phyloP scores from a whole-genome alignment of 129 eudicot species.

The Ambrosia artemisiifolia region DNA sequence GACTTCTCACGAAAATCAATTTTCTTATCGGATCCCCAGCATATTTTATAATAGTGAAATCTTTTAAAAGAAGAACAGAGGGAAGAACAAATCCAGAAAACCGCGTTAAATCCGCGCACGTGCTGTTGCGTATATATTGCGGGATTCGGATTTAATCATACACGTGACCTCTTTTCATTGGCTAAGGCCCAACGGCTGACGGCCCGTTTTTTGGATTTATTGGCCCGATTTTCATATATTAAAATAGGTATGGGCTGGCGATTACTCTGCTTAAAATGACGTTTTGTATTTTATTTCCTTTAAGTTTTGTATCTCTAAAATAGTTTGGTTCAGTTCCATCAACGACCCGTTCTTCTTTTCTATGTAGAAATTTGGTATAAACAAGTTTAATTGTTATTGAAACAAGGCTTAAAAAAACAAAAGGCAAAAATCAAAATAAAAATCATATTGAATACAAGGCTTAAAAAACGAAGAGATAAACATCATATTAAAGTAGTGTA shows the following conservation, averaged over 20 bases:
- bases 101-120: conserved; percentile 38
- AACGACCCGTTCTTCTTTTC: neutral
- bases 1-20: too few species aligned
- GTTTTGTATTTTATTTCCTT: neutral
- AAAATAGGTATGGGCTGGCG: conserved; percentile 1
- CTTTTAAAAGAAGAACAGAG: neutral
- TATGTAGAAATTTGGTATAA: too few species aligned
- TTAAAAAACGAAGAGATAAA: neutral
- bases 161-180: conserved; percentile 8
- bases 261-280: neutral
- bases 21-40: neutral
- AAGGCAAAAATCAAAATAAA: too few species aligned
- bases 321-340: neutral
- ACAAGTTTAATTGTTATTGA: neutral
- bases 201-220: conserved; percentile 4
- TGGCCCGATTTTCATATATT: neutral
- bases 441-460: neutral
- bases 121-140: conserved; percentile 21
- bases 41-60: neutral
- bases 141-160: conserved; percentile 22
- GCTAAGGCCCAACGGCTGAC: conserved; percentile 12
- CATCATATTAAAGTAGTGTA: too few species aligned
- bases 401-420: neutral
- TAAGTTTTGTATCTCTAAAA: neutral
- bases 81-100: conserved; percentile 11